These are phyloP conservation scores for Neurospora sp. DNA, from an alignment of 2,329 filamentous ascomycete species.

Conservation along the genomic window DNA sequence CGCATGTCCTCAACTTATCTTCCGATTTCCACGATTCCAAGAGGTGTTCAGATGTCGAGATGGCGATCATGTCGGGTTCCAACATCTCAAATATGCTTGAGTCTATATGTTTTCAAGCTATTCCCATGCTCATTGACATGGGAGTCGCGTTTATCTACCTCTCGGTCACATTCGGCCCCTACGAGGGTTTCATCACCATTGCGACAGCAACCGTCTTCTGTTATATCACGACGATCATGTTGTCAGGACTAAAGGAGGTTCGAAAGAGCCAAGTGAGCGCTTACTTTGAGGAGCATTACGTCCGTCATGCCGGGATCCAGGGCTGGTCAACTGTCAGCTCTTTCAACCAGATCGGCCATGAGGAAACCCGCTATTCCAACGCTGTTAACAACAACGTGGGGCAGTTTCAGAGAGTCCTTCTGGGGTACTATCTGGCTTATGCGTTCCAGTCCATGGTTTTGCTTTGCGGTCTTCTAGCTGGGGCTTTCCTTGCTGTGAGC, in stretches of 20 bases:
- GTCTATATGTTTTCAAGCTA: slow-evolving; percentile 45
- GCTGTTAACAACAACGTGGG: slow-evolving; percentile 34
- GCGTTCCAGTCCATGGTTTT: slow-evolving; percentile 52
- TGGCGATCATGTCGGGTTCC: slow-evolving; percentile 44
- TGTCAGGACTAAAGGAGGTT: slow-evolving; percentile 37
- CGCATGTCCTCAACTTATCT: slow-evolving; percentile 50
- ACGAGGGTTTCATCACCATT: slow-evolving; percentile 52
- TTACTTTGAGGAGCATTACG: slow-evolving; percentile 44
- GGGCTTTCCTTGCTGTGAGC: slow-evolving; percentile 49
- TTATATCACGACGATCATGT: slow-evolving; percentile 41
- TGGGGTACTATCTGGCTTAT: slow-evolving; percentile 40
- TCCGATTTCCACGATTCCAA: slow-evolving; percentile 53
- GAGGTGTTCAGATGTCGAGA: slow-evolving; percentile 47
- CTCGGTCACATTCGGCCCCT: slow-evolving; percentile 46
- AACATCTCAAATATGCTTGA: slow-evolving; percentile 47
- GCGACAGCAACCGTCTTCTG: slow-evolving; percentile 47
- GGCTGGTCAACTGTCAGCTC: slow-evolving; percentile 50
- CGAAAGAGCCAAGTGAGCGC: slow-evolving; percentile 42
- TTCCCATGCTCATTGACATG: slow-evolving; percentile 52
- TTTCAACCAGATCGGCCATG: slow-evolving; percentile 49
- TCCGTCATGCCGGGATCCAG: slow-evolving; percentile 44
- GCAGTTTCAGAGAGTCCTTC: slow-evolving; percentile 28
- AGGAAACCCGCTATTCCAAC: slow-evolving; percentile 42
- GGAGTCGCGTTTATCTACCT: slow-evolving; percentile 49
- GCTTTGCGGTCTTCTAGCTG: slow-evolving; percentile 59